phyloP scores from a whole-genome alignment of 371 early-diverging fungal species.

The Zopfochytrium polystomum region DNA sequence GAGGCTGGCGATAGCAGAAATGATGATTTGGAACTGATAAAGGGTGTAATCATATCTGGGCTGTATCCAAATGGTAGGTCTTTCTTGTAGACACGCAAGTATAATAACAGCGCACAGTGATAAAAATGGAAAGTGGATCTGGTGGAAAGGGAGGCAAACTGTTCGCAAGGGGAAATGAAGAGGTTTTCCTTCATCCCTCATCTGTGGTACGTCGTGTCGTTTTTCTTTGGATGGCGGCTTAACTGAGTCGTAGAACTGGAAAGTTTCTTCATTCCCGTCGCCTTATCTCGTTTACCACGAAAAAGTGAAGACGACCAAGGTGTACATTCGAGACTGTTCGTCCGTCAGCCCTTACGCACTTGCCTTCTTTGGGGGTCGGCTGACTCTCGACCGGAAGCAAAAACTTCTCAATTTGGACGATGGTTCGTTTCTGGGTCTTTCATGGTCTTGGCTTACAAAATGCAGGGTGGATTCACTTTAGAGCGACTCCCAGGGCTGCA shows the following conservation, averaged over 20 bases:
- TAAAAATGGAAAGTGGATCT: conserved; percentile 23
- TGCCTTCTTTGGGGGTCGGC: conserved; percentile 42
- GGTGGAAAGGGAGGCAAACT: conserved; percentile 15
- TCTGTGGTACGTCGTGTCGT: conserved; percentile 30
- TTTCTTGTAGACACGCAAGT: background rate
- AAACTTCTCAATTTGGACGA: conserved; percentile 27
- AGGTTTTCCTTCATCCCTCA: conserved; percentile 40
- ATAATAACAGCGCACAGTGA: conserved; percentile 7
- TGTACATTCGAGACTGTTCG: conserved; percentile 41
- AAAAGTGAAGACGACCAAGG: conserved; percentile 41
- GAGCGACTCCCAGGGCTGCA: conserved; percentile 21
- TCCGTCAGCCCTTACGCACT: conserved; percentile 31
- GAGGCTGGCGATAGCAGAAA: conserved; percentile 15
- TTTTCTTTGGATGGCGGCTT: background rate
- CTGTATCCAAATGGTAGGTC: conserved; percentile 40
- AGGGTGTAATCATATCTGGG: conserved; percentile 37
- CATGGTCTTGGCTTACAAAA: conserved; percentile 9
- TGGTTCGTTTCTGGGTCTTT: conserved; percentile 13
- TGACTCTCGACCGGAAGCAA: conserved; percentile 28
- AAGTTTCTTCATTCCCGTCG: conserved; percentile 19
- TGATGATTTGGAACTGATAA: conserved; percentile 36
- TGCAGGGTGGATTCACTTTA: conserved; percentile 38
- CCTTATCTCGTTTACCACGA: conserved; percentile 40
- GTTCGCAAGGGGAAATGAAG: conserved; percentile 26
- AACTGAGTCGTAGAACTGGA: conserved; percentile 30